phyloP scores from a whole-genome alignment of 495 filamentous ascomycete species.

The Alectoria sarmentosa region DNA sequence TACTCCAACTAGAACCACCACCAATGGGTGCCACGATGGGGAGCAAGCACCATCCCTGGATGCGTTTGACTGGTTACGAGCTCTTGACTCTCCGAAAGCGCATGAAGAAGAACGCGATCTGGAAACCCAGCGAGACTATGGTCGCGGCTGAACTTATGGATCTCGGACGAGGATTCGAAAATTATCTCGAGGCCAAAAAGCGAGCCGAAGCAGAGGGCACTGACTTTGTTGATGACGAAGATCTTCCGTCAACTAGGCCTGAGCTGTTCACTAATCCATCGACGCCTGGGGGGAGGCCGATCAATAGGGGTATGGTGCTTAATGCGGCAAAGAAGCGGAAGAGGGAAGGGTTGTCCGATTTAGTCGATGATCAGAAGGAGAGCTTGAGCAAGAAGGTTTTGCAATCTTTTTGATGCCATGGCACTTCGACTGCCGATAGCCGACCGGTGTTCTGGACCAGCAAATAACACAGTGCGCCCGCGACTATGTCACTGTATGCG shows the following conservation, averaged over 20 bases:
- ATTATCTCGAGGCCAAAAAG: slow-evolving; percentile 12
- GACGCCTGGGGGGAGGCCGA: slow-evolving; percentile 6
- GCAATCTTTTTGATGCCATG: background rate
- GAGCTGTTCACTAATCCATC: slow-evolving; percentile 9
- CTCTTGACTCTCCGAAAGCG: slow-evolving; percentile 14
- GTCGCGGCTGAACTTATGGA: slow-evolving; percentile 11
- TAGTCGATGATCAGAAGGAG: slow-evolving; percentile 4
- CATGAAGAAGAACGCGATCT: slow-evolving; percentile 18
- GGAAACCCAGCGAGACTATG: slow-evolving; percentile 16
- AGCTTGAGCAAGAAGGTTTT: slow-evolving; percentile 5
- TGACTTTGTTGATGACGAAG: slow-evolving; percentile 1
- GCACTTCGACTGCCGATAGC: background rate
- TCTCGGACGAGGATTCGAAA: slow-evolving; percentile 8
- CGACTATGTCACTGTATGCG: background rate
- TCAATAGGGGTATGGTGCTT: slow-evolving; percentile 15
- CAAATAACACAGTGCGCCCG: background rate
- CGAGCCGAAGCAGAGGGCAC: slow-evolving; percentile 2
- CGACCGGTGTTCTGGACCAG: background rate
- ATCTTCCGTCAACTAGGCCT: background rate
- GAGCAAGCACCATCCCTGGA: slow-evolving; percentile 8
- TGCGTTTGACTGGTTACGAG: slow-evolving; percentile 10
- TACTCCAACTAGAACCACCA: slow-evolving; percentile 6
- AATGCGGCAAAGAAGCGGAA: slow-evolving; percentile 17
- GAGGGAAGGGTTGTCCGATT: slow-evolving; percentile 9
- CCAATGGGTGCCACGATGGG: slow-evolving; percentile 4